These are phyloP conservation scores for Aspergillus asperescens DNA, from an alignment of 495 filamentous ascomycete species.

Conservation along the genomic window DNA sequence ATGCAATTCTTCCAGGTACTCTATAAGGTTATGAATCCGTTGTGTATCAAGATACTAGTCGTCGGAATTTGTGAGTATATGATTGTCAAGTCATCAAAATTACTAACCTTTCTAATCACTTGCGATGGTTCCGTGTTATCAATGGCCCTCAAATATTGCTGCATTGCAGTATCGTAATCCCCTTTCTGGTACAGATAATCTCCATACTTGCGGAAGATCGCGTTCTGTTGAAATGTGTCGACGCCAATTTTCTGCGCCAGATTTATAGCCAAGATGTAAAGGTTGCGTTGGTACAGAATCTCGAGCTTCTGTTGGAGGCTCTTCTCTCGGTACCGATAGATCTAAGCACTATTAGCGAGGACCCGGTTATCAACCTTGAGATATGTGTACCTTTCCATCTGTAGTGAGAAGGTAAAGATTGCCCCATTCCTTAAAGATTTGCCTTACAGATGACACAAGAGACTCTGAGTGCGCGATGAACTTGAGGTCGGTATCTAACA, in stretches of 20 bases:
- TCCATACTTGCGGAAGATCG: constrained; percentile 89
- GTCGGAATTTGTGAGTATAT: constrained; percentile 19
- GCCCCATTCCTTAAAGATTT: constrained; percentile 82
- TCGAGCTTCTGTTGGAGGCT: constrained; percentile 84
- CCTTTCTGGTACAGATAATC: constrained; percentile 93
- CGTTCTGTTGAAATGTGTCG: constrained; percentile 73
- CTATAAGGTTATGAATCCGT: constrained; percentile 93
- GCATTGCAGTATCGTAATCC: constrained; percentile 96
- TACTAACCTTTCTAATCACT: constrained; percentile 77
- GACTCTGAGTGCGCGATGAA: constrained; percentile 88
- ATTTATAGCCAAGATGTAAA: constrained; percentile 87
- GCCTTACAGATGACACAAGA: constrained; percentile 69
- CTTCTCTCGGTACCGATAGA: constrained; percentile 90
- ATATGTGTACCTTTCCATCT: constrained; percentile 71
- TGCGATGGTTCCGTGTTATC: constrained; percentile 93
- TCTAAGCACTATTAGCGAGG: constrained; percentile 40
- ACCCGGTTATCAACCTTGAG: background rate
- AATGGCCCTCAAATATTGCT: constrained; percentile 93
- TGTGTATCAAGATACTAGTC: constrained; percentile 84
- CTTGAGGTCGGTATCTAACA: constrained; percentile 85
- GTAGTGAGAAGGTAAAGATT: constrained; percentile 81
- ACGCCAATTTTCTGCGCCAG: constrained; percentile 83
- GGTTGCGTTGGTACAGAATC: constrained; percentile 87
- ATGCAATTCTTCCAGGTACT: constrained; percentile 94
- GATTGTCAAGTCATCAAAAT: background rate